Evolutionary conservation across 768 basidiomycete genomes (phyloP).

Genomic region (Mycena leptocephala): DNA sequence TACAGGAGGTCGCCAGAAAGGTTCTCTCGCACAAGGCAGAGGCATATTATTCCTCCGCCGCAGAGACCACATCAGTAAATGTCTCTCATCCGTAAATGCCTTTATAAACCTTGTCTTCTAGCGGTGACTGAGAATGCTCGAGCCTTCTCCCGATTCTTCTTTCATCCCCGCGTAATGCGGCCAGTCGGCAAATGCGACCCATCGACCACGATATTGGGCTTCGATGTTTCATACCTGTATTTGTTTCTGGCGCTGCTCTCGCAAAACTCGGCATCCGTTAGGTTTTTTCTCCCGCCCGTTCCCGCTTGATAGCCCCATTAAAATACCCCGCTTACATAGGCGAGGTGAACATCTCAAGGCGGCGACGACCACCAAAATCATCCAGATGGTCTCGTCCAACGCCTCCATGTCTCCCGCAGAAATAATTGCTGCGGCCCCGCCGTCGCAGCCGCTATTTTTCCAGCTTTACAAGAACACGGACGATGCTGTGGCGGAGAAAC

Average conservation of each 20-base stretch:
- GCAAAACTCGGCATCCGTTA: constrained; percentile 90
- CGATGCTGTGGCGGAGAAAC: constrained; percentile 75
- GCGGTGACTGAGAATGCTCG: constrained; percentile 80
- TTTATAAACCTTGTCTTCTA: constrained; percentile 45
- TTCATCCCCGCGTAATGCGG: constrained; percentile 87
- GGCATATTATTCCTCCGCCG: constrained; percentile 89
- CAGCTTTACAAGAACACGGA: constrained; percentile 90
- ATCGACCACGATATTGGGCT: constrained; percentile 83
- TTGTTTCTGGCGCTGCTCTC: constrained; percentile 87
- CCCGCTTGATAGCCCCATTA: background rate
- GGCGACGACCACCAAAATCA: constrained; percentile 75
- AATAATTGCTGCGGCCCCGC: constrained; percentile 71
- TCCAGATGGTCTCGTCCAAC: constrained; percentile 91
- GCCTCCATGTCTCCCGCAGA: constrained; percentile 78
- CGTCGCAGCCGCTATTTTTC: constrained; percentile 81
- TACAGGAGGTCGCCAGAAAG: constrained; percentile 79
- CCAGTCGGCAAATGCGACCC: constrained; percentile 76
- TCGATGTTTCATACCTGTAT: constrained; percentile 84
- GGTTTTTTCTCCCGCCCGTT: constrained; percentile 48
- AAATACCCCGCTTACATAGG: constrained; percentile 58
- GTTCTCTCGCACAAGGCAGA: constrained; percentile 83
- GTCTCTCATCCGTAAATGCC: background rate
- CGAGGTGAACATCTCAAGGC: constrained; percentile 86
- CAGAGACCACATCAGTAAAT: constrained; percentile 89
- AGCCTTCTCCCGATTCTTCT: constrained; percentile 91